Evolutionary conservation across 176 grass and related monocot species (phyloP).

Genomic region (Pharus latifolius): DNA sequence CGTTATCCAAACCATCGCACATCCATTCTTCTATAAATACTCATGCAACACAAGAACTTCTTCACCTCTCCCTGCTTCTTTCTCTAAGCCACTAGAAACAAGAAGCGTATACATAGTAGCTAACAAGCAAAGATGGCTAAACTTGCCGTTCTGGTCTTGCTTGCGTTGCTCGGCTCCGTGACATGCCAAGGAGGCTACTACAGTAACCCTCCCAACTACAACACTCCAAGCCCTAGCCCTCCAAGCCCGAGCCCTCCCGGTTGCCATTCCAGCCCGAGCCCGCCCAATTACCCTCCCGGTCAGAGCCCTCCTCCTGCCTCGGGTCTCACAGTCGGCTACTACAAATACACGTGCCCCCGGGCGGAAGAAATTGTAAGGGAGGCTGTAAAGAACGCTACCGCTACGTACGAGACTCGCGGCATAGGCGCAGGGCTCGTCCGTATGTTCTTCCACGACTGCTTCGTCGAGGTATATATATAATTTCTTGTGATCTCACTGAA

Average conservation of each 20-base stretch:
- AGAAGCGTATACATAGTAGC: too few relatives aligned
- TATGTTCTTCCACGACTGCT: conserved; percentile 33
- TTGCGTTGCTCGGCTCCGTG: not conserved
- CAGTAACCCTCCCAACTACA: not conserved
- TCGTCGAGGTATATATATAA: not conserved
- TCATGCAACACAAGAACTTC: too few relatives aligned
- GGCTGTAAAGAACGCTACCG: not conserved
- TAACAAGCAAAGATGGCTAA: too few relatives aligned
- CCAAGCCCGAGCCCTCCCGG: not conserved
- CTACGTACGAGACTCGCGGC: not conserved
- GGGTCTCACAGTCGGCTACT: not conserved
- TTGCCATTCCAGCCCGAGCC: not conserved
- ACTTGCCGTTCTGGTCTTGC: too few relatives aligned
- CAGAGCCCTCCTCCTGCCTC: not conserved
- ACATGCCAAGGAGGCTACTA: not conserved
- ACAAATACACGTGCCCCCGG: not conserved
- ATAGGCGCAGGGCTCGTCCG: conserved; percentile 7
- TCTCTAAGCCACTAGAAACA: too few relatives aligned
- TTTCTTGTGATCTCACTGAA: not conserved
- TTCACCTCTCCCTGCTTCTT: too few relatives aligned
- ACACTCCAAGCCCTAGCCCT: not conserved
- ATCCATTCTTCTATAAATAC: too few relatives aligned
- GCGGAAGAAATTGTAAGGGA: not conserved
- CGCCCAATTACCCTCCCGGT: not conserved
- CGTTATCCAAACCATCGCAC: too few relatives aligned